These are phyloP conservation scores for Pistacia atlantica DNA, from an alignment of 345 rosid genomes.

Conservation along the genomic window DNA sequence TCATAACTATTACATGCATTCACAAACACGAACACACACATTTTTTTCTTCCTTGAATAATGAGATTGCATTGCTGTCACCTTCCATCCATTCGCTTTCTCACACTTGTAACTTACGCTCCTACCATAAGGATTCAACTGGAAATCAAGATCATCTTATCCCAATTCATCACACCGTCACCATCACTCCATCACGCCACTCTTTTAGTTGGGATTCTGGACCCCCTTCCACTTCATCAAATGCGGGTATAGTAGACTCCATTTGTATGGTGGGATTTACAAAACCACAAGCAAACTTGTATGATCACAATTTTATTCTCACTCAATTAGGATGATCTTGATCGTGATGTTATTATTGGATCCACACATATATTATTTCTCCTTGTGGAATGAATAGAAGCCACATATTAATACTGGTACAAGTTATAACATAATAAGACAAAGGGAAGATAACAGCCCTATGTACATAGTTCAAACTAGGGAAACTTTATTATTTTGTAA, in stretches of 20 bases:
- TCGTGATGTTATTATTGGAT: not conserved
- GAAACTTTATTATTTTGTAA: not conserved
- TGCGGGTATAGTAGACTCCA: too few relatives aligned
- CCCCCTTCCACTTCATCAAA: not conserved
- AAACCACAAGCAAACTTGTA: not conserved
- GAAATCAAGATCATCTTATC: not conserved
- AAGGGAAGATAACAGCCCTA: not conserved
- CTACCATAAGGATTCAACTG: not conserved
- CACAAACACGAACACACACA: too few relatives aligned
- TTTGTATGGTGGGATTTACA: not conserved
- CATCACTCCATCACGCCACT: not conserved
- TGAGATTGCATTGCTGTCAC: too few relatives aligned
- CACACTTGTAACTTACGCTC: not conserved
- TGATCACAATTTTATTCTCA: not conserved
- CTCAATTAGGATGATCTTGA: not conserved
- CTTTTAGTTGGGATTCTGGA: not conserved
- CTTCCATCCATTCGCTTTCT: not conserved
- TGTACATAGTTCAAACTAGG: too few relatives aligned
- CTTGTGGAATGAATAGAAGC: not conserved
- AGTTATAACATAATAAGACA: not conserved
- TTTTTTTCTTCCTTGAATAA: too few relatives aligned
- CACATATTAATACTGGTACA: not conserved
- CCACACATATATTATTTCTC: not conserved
- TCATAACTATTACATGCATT: too few relatives aligned
- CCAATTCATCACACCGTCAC: not conserved